Percentiles rank a stretch among this genome's conserved stretches.
Evolutionary conservation across 805 yeast genomes (phyloP).

Genomic region (Cyberlindnera petersonii): DNA sequence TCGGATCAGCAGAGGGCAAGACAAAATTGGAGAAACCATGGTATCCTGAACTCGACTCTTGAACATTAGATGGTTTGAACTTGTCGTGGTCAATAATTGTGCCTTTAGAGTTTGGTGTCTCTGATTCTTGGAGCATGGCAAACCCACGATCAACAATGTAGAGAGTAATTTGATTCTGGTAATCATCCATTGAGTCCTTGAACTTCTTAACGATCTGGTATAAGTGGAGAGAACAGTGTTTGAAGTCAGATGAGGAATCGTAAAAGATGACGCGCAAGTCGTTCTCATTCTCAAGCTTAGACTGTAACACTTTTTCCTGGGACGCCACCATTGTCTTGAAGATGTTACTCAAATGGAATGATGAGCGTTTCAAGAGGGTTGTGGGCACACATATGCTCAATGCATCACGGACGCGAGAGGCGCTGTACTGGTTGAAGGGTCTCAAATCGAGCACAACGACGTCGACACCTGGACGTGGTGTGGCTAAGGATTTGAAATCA

Average conservation of each 20-base stretch:
- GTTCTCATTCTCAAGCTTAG: constrained; percentile 11
- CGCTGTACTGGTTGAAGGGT: constrained; percentile 72
- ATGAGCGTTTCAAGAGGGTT: constrained; percentile 65
- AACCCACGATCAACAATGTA: constrained; percentile 25
- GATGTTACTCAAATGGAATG: constrained; percentile 26
- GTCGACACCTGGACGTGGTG: constrained; percentile 6
- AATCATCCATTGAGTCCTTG: constrained; percentile 14
- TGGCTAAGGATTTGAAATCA: constrained; percentile 8
- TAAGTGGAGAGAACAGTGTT: constrained; percentile 25
- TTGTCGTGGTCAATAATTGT: constrained; percentile 14
- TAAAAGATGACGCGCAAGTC: constrained; percentile 22
- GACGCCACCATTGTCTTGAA: constrained; percentile 27
- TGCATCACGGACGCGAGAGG: constrained; percentile 54
- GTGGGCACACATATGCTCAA: constrained; percentile 84
- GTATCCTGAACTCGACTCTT: background rate
- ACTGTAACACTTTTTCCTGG: constrained; percentile 18
- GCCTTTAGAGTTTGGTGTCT: too few species aligned
- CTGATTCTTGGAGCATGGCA: constrained; percentile 13
- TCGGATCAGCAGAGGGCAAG: constrained; percentile 26
- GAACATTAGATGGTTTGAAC: constrained; percentile 14
- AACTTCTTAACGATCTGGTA: constrained; percentile 27
- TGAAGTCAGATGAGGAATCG: constrained; percentile 21
- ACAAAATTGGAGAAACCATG: constrained; percentile 20
- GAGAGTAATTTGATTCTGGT: constrained; percentile 14
- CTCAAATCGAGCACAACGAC: constrained; percentile 52